Percentiles rank a stretch among this genome's conserved stretches.
phyloP scores from a whole-genome alignment of 495 filamentous ascomycete genomes.

The Cladorrhinum samala region DNA sequence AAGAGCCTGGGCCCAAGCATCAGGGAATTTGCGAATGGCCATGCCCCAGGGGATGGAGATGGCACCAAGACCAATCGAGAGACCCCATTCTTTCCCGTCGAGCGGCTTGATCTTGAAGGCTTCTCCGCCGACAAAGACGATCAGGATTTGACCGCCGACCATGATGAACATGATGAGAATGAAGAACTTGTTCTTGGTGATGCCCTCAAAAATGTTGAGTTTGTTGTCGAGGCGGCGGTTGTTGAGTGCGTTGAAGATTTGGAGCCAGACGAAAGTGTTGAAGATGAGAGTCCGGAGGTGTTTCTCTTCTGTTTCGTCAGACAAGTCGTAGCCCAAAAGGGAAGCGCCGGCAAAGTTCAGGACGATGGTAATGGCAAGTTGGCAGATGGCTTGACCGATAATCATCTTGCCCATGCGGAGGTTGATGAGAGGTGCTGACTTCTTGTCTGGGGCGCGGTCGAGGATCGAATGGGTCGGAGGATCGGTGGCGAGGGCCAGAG shows the following conservation, averaged over 20 bases:
- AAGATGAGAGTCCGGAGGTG: conserved; percentile 70
- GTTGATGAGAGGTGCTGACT: conserved; percentile 67
- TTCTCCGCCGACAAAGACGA: conserved; percentile 65
- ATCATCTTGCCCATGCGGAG: conserved; percentile 94
- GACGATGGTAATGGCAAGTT: conserved; percentile 69
- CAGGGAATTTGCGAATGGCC: conserved; percentile 54
- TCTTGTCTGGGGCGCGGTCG: conserved; percentile 70
- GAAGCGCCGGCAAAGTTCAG: conserved; percentile 68
- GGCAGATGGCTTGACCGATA: conserved; percentile 75
- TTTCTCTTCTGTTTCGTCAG: conserved; percentile 18
- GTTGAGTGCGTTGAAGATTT: conserved; percentile 91
- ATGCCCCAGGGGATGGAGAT: conserved; percentile 67
- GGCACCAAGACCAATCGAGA: conserved; percentile 63
- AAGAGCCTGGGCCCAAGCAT: conserved; percentile 33
- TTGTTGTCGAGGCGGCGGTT: conserved; percentile 77
- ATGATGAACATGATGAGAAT: conserved; percentile 76
- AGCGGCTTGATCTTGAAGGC: conserved; percentile 61
- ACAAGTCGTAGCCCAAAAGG: conserved; percentile 43
- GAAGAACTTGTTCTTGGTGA: conserved; percentile 75
- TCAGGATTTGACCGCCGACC: conserved; percentile 78
- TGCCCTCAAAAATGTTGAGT: conserved; percentile 84
- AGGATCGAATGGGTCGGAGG: conserved; percentile 71
- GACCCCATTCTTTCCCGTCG: conserved; percentile 65
- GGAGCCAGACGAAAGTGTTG: conserved; percentile 95
- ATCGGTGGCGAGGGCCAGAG: conserved; percentile 80